These are phyloP conservation scores for Ensete glaucum DNA, from an alignment of 176 grass and related monocot genomes.

Conservation along the genomic window DNA sequence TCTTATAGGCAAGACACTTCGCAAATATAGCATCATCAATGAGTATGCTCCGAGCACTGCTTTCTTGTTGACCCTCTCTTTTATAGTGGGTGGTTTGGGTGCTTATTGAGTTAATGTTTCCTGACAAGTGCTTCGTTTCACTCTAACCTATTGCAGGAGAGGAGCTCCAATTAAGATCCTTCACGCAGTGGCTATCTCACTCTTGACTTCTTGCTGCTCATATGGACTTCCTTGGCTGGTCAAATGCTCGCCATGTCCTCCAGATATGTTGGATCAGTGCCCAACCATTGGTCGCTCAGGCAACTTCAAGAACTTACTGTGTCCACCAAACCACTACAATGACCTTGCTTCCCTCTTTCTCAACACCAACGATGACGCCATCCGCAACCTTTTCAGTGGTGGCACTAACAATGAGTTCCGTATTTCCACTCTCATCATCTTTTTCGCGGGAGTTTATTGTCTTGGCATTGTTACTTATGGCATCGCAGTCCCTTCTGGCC, in stretches of 20 bases:
- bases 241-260: conserved; percentile 36
- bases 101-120: too few relatives aligned
- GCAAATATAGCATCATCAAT: conserved; percentile 37
- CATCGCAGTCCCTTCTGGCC: conserved; percentile 48
- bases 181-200: conserved; percentile 36
- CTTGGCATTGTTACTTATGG: conserved; percentile 54
- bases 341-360: conserved; percentile 59
- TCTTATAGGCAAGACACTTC: conserved; percentile 38
- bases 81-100: background rate
- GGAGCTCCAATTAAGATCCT: conserved; percentile 53
- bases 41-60: conserved; percentile 20
- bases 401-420: conserved; percentile 38
- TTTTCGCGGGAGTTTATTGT: conserved; percentile 35
- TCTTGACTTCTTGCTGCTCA: conserved; percentile 57
- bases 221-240: conserved; percentile 42
- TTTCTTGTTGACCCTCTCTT: too few relatives aligned
- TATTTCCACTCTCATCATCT: conserved; percentile 31
- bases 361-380: conserved; percentile 67
- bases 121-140: too few relatives aligned
- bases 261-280: conserved; percentile 23
- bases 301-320: conserved; percentile 63
- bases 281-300: conserved; percentile 51
- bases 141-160: conserved; percentile 27
- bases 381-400: conserved; percentile 61
- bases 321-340: conserved; percentile 50